Evolutionary conservation across 2,329 filamentous ascomycete species (phyloP), one percentile per base, ranked within the genome.

Genomic region (Fusarium burgessii): DNA sequence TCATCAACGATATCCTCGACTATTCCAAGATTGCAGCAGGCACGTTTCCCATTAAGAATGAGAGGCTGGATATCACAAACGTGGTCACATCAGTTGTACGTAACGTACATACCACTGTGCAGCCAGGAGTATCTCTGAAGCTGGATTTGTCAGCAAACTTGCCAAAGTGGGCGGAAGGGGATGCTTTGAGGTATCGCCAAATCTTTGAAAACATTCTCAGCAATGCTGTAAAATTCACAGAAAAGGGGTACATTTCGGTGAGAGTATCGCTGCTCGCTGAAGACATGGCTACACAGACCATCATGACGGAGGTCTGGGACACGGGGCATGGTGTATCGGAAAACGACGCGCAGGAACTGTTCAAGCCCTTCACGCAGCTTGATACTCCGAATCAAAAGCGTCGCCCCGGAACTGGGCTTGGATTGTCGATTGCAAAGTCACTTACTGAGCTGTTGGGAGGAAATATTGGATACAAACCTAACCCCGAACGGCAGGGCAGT

Each of bases 1-100:
- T 62, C 6, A 35, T 62, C 42, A 62, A 60, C 40, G 58, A 62
- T 47, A 62, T 62, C 7, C 58, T 62, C 4, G 58, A 62, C 36
- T 62, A 62, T 4, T 62, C 58, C 0, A 62, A 60, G 10, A 49
- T 62, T 23, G 23, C 42, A 17, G 58, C 42, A 3, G 55, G 29
- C n/a, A 60, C 42, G 4, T 62, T 62, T 41, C 13, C 58, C 7
- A 35, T 62, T 4, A 35, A 25, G 27, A 62, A 49, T 9, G 36
- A 33, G 4, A 36, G 7, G 18, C 1, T 62, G 4, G 20, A 60
- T 9, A 50, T 62, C 0, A 3, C 29, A 2, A 32, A 14, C 17
- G 20, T 62, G 15, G 38, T 62, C 6, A 32, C 35, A 11, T 49
- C 35, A 6, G 35, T 46, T 6, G 36, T 60, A 3, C 55, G 35